Evolutionary conservation across 176 grass and related monocot genomes (phyloP).

Genomic region (Carex littledalei): DNA sequence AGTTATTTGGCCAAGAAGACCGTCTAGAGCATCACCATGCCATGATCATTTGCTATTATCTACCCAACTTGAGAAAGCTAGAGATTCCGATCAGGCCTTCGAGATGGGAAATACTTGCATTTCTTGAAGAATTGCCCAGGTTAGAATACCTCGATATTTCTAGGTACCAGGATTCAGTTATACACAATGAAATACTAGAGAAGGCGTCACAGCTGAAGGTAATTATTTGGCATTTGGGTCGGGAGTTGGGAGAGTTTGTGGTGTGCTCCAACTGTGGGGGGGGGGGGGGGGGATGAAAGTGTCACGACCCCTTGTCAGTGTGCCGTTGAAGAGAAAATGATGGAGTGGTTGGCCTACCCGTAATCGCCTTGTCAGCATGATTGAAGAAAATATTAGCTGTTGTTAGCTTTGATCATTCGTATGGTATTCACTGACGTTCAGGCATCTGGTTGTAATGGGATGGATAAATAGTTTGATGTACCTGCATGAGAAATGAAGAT

Average conservation of each 20-base stretch:
- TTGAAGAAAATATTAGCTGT: neutral
- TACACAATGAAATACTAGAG: neutral
- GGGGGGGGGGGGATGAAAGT: neutral
- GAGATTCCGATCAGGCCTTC: neutral
- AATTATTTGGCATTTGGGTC: conserved; percentile 12
- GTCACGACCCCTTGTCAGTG: neutral
- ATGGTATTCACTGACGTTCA: neutral
- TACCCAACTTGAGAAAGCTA: conserved; percentile 7
- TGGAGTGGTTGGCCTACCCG: neutral
- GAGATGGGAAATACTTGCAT: neutral
- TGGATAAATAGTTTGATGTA: neutral
- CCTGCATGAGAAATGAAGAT: neutral
- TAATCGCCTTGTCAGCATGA: neutral
- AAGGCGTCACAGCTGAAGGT: neutral
- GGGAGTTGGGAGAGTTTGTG: conserved; percentile 4
- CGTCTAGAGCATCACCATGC: neutral
- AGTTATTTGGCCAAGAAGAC: neutral
- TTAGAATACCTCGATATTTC: conserved; percentile 20
- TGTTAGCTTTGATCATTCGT: neutral
- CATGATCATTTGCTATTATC: neutral
- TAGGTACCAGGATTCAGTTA: neutral
- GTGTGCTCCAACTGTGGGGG: neutral
- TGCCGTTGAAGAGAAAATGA: neutral
- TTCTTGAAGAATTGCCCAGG: neutral
- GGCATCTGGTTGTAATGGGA: neutral